Evolutionary conservation across 176 grass and related monocot genomes (phyloP).

Genomic region (Dactylis glomerata): DNA sequence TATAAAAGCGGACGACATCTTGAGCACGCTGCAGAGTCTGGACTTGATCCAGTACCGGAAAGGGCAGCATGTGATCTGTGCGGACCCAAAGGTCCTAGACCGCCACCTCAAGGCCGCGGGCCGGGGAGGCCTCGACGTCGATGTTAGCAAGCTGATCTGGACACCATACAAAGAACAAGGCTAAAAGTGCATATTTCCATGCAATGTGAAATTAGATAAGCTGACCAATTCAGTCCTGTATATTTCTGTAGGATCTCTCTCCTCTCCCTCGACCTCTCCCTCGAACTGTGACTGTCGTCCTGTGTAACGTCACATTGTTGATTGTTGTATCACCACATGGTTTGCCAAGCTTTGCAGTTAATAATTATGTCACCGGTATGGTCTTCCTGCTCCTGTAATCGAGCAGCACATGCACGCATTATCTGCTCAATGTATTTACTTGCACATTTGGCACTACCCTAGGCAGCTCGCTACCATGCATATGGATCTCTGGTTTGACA

Average conservation of each 20-base stretch:
- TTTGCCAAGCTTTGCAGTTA: background rate
- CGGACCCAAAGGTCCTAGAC: slow-evolving; percentile 91
- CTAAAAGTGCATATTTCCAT: slow-evolving; percentile 11
- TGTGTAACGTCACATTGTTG: slow-evolving; percentile 33
- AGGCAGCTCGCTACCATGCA: background rate
- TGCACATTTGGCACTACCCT: background rate
- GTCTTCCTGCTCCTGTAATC: background rate
- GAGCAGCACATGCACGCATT: background rate
- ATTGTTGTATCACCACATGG: background rate
- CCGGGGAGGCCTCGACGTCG: slow-evolving; percentile 80
- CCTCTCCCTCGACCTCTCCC: background rate
- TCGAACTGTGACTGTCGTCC: background rate
- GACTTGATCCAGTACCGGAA: slow-evolving; percentile 94
- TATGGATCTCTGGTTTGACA: too few relatives aligned
- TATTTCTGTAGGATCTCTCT: slow-evolving; percentile 20
- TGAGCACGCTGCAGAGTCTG: slow-evolving; percentile 80
- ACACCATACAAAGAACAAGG: slow-evolving; percentile 98
- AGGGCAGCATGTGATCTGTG: slow-evolving; percentile 93
- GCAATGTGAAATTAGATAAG: slow-evolving; percentile 18
- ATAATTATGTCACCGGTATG: background rate
- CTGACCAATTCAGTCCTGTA: slow-evolving; percentile 41
- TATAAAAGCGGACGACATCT: slow-evolving; percentile 91
- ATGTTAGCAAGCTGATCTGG: slow-evolving; percentile 97
- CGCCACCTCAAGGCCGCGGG: slow-evolving; percentile 91
- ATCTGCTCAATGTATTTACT: background rate